These are phyloP conservation scores for Allantophomopsis lycopodina DNA, from an alignment of 2,329 filamentous ascomycete genomes.

Conservation along the genomic window DNA sequence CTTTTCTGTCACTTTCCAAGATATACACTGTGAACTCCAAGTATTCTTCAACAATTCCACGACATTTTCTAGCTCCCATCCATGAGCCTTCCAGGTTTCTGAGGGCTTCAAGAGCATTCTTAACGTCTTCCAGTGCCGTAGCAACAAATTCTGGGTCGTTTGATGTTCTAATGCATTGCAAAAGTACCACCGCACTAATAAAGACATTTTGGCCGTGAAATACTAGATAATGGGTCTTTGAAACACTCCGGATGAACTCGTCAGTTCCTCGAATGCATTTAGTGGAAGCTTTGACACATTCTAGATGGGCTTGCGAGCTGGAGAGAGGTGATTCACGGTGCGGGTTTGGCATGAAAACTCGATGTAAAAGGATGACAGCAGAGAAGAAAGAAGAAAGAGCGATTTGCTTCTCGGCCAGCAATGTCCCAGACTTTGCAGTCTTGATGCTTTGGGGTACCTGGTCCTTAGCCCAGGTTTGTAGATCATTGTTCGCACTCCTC, in stretches of 20 bases:
- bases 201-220: constrained; percentile 1
- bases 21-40: background rate
- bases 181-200: background rate
- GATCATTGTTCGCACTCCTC: background rate
- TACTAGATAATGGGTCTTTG: background rate
- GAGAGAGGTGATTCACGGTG: too few relatives aligned
- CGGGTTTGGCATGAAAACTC: too few relatives aligned
- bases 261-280: too few relatives aligned
- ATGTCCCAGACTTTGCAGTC: background rate
- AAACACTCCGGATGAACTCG: background rate
- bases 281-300: too few relatives aligned
- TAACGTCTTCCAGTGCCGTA: background rate
- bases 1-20: background rate
- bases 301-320: too few relatives aligned
- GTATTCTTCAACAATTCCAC: constrained; percentile 1
- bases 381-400: background rate
- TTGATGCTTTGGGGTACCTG: background rate
- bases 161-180: constrained; percentile 1
- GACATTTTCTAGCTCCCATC: background rate
- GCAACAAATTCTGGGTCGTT: background rate
- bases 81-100: background rate
- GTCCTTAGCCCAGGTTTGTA: background rate
- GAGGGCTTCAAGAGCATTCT: background rate
- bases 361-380: too few relatives aligned
- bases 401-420: background rate